phyloP scores from a whole-genome alignment of 257 asterid genomes.

The Jaltomata sinuosa region DNA sequence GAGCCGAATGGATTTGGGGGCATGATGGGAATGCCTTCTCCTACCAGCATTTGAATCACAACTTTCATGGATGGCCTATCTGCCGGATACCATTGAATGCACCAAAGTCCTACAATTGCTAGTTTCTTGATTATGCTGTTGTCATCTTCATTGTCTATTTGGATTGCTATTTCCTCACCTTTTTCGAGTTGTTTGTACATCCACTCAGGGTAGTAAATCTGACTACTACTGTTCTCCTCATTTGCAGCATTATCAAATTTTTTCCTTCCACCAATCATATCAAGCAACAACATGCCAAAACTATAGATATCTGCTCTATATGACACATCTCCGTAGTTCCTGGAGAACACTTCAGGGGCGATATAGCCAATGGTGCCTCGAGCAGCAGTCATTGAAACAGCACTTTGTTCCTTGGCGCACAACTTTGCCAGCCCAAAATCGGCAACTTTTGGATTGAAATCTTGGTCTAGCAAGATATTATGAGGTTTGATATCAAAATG shows the following conservation, averaged over 20 bases:
- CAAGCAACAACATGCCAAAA: conserved; percentile 66
- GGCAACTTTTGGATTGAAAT: conserved; percentile 57
- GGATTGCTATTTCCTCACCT: conserved; percentile 43
- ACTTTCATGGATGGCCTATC: conserved; percentile 67
- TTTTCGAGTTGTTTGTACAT: conserved; percentile 66
- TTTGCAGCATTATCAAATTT: conserved; percentile 4
- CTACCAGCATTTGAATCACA: conserved; percentile 66
- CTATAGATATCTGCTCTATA: conserved; percentile 65
- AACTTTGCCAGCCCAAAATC: conserved; percentile 70
- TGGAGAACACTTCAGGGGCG: conserved; percentile 71
- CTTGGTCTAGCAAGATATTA: conserved; percentile 52
- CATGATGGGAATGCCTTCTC: conserved; percentile 43
- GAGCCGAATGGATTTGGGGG: conserved; percentile 71
- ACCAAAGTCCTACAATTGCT: conserved; percentile 69
- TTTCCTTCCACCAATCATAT: conserved; percentile 60
- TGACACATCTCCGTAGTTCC: conserved; percentile 67
- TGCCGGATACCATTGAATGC: conserved; percentile 75
- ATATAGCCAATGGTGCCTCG: conserved; percentile 74
- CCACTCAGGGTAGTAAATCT: conserved; percentile 68
- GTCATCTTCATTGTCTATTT: conserved; percentile 43
- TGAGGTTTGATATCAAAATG: conserved; percentile 71
- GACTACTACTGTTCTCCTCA: conserved; percentile 17
- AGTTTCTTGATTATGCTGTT: conserved; percentile 39
- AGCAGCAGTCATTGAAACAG: conserved; percentile 61
- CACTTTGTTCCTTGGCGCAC: conserved; percentile 52